Percentiles rank a stretch among this genome's conserved stretches.
These are phyloP conservation scores for Suillus cothurnatus DNA, from an alignment of 768 basidiomycete species.

Conservation along the genomic window DNA sequence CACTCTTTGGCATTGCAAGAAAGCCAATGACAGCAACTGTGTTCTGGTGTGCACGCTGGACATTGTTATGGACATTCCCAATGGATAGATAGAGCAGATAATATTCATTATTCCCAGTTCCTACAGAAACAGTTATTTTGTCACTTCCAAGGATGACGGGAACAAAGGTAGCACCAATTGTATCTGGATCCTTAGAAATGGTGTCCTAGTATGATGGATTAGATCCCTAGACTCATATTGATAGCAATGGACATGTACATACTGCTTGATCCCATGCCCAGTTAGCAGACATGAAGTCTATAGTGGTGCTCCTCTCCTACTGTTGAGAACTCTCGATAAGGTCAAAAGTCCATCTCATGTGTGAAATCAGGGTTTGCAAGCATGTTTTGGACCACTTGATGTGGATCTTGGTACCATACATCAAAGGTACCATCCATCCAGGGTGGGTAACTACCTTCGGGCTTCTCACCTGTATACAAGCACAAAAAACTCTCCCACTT, in stretches of 20 bases:
- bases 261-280: conserved; percentile 35
- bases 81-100: conserved; percentile 30
- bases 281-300: conserved; percentile 6
- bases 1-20: conserved; percentile 12
- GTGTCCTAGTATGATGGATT: conserved; percentile 20
- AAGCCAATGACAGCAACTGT: conserved; percentile 2
- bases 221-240: neutral
- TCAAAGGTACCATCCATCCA: conserved; percentile 32
- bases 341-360: conserved; percentile 22
- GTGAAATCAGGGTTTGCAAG: conserved; percentile 26
- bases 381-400: conserved; percentile 19
- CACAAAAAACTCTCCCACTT: conserved; percentile 30
- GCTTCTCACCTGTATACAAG: conserved; percentile 20
- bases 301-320: conserved; percentile 12
- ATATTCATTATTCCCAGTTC: conserved; percentile 40
- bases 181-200: conserved; percentile 23
- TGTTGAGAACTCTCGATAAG: conserved; percentile 17
- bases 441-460: conserved; percentile 14
- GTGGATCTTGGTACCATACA: conserved; percentile 29
- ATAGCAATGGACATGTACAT: conserved; percentile 13
- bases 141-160: conserved; percentile 40
- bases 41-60: conserved; percentile 3
- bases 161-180: conserved; percentile 34
- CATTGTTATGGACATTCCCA: neutral
- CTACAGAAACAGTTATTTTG: conserved; percentile 43